These are phyloP conservation scores for Boletus vinaceobasis DNA, from an alignment of 768 basidiomycete species.

Conservation along the genomic window DNA sequence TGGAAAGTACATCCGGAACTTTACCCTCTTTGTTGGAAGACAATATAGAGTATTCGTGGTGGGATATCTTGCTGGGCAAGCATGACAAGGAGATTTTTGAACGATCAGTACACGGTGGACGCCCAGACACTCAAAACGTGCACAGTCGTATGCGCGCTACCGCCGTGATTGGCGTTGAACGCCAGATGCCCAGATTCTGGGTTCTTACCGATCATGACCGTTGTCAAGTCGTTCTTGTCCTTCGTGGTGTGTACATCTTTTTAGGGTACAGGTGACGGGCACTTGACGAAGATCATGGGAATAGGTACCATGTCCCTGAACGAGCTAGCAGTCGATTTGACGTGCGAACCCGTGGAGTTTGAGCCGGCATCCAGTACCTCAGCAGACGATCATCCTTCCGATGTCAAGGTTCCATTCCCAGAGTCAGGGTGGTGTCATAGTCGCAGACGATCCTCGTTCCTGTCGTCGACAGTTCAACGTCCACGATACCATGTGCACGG, in stretches of 20 bases:
- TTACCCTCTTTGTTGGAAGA: slow-evolving; percentile 23
- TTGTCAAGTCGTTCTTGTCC: slow-evolving; percentile 69
- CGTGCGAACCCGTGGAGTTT: slow-evolving; percentile 72
- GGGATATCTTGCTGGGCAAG: slow-evolving; percentile 75
- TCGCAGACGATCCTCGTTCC: slow-evolving; percentile 25
- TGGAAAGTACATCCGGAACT: slow-evolving; percentile 38
- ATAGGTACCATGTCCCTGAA: slow-evolving; percentile 83
- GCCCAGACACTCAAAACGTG: slow-evolving; percentile 17
- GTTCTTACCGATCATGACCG: slow-evolving; percentile 78
- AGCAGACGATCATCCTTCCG: slow-evolving; percentile 23
- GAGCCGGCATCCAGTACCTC: slow-evolving; percentile 45
- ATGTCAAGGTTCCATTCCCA: slow-evolving; percentile 38
- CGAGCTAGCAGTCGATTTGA: slow-evolving; percentile 81
- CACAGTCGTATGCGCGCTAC: slow-evolving; percentile 48
- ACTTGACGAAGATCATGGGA: slow-evolving; percentile 2
- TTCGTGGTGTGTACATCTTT: slow-evolving; percentile 46
- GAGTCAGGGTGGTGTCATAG: slow-evolving; percentile 21
- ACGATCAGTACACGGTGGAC: slow-evolving; percentile 42
- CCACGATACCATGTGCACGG: slow-evolving; percentile 65
- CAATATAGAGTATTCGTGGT: slow-evolving; percentile 63
- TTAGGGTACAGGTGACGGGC: neutral
- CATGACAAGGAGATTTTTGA: slow-evolving; percentile 85
- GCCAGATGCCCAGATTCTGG: slow-evolving; percentile 82
- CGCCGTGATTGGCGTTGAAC: slow-evolving; percentile 62
- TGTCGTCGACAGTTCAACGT: slow-evolving; percentile 17